Conservation (phyloP, 345 rosid species). For the Camelina neglecta region DNA sequence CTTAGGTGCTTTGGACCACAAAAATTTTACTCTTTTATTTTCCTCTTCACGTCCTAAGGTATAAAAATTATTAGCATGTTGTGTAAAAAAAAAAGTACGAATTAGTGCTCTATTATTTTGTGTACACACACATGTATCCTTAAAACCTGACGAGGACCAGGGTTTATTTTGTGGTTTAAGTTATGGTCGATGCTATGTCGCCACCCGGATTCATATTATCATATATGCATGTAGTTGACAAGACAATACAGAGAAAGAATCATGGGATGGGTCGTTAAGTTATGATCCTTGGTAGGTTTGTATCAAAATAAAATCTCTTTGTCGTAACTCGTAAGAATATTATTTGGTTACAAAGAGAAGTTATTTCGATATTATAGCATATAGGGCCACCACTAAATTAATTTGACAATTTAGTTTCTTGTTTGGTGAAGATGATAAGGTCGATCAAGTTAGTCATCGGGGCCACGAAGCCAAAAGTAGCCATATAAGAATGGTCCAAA, state of each 20-base stretch:
- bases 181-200: not conserved
- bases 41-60: conserved; percentile 11
- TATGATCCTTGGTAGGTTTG: not conserved
- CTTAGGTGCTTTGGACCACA: conserved; percentile 47
- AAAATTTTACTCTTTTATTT: conserved; percentile 23
- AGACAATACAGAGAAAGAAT: not conserved
- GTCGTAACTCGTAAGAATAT: not conserved
- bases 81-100: conserved; percentile 14
- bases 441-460: conserved; percentile 25
- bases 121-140: not conserved
- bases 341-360: conserved; percentile 13
- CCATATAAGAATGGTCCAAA: conserved; percentile 11
- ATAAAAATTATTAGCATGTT: conserved; percentile 11
- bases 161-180: not conserved
- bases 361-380: conserved; percentile 20
- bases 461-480: conserved; percentile 27
- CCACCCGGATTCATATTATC: not conserved
- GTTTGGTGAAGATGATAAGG: conserved; percentile 33
- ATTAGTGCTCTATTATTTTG: conserved; percentile 16
- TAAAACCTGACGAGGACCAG: not conserved
- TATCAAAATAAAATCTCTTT: not conserved
- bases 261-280: not conserved
- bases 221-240: not conserved
- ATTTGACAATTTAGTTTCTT: conserved; percentile 11
- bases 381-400: conserved; percentile 34